Base-by-base conservation (phyloP, 1,284 basidiomycete species). In the Boletus hoseneyae region DNA sequence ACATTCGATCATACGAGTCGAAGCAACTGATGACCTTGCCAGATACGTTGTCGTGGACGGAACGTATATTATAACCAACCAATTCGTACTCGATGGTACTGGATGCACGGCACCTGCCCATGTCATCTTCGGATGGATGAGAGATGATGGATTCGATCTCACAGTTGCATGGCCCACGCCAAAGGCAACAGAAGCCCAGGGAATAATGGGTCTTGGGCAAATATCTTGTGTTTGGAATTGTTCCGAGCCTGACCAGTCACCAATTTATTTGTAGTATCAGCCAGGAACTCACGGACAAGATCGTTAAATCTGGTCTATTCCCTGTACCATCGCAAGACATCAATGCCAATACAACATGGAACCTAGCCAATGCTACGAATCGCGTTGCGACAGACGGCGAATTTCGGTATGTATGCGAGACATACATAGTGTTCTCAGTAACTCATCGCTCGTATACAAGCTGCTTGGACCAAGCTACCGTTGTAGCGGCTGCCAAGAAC, bases 31-130 rank as follows among this genome's bases (percentile, higher is more conserved):
- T 35, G 16, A 33, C 8, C 16, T 30, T 18, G 2, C 23, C 34
- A 74, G 74, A 50, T 74, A 68, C 46, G 57, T 74, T 21, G 75
- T 78, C 2, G 70, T 74, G 7, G 76, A 78, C 49, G 76, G 76
- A 3, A 73, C 69, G 8, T 72, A 67, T 55, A 66, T 78, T 33
- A 68, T 63, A 1, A 61, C 64, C 1, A 59, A 63, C n/a, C 66
- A 71, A n/a, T 68, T 78, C 12, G 65, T 66, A 7, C 55, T 77
- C 18, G 66, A 70, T 36, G 72, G 72, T 0, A 57, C 64, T 3
- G 73, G 70, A 0, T 65, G 68, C 4, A 59, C 70, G 4, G 73
- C 74, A 5, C 62, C 70, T 33, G 74, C 73, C 0, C 74, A 76
- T 52, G 69, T 74, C 34, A 70, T 79, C 57, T 73, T 74, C 55